Evolutionary conservation across 2,329 filamentous ascomycete species (phyloP).

Genomic region (Aspergillus nomiae): DNA sequence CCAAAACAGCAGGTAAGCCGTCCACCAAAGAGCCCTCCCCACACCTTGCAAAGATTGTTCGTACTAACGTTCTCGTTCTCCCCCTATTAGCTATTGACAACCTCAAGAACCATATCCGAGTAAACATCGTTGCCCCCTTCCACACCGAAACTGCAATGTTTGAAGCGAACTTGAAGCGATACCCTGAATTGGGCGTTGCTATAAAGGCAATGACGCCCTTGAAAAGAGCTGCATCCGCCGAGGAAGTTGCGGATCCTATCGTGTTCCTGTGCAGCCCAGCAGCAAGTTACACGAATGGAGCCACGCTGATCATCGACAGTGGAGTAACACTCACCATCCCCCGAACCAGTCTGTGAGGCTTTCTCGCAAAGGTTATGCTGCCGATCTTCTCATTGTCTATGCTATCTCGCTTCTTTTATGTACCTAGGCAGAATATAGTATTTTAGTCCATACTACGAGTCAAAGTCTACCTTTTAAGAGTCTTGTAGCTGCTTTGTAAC

Average conservation of each 20-base stretch:
- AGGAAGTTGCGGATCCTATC: slow-evolving; percentile 3
- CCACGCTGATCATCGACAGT: not conserved
- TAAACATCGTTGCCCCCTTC: slow-evolving; percentile 31
- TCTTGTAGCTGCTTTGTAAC: not conserved
- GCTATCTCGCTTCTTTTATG: not conserved
- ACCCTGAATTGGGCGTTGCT: not conserved
- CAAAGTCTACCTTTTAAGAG: not conserved
- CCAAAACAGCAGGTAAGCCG: slow-evolving; percentile 46
- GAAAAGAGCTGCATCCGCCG: slow-evolving; percentile 1
- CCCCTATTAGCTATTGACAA: slow-evolving; percentile 50
- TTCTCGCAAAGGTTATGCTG: not conserved
- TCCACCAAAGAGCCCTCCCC: not conserved
- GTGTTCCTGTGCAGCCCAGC: not conserved
- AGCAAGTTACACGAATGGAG: slow-evolving; percentile 2
- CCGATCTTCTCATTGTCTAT: not conserved
- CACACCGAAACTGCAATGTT: slow-evolving; percentile 8
- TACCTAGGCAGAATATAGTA: not conserved
- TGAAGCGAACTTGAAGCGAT: not conserved
- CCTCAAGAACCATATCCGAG: slow-evolving; percentile 36
- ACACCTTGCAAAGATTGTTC: no score
- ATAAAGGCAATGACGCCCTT: slow-evolving; percentile 1
- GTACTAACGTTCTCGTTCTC: no score
- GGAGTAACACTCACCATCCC: not conserved
- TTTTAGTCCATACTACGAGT: not conserved
- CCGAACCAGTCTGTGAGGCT: not conserved